Conservation (phyloP, 139 green algal genomes). For the Parachlorella kessleri region DNA sequence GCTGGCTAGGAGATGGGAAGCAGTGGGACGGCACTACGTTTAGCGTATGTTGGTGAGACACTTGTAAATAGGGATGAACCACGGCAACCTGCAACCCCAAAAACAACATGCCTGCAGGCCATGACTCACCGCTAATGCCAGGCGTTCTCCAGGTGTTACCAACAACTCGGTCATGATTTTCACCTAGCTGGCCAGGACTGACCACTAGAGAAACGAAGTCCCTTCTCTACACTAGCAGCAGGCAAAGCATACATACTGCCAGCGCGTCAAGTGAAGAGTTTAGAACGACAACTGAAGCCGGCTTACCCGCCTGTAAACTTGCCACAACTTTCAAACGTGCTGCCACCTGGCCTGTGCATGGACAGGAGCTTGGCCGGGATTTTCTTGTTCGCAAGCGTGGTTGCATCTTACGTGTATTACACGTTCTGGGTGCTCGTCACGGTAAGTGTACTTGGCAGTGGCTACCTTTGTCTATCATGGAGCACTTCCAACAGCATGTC, state of each 20-base stretch:
- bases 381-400: slow-evolving; percentile 1
- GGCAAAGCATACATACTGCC: too few species aligned
- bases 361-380: background rate
- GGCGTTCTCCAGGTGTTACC: slow-evolving; percentile 21
- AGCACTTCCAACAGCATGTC: background rate
- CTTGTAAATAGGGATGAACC: background rate
- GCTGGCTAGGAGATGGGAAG: background rate
- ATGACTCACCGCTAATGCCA: slow-evolving; percentile 30
- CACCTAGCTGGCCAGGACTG: too few species aligned
- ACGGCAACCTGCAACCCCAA: background rate
- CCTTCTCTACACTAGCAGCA: too few species aligned
- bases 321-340: too few species aligned
- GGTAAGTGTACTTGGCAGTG: slow-evolving; percentile 19
- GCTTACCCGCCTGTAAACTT: too few species aligned
- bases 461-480: background rate
- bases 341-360: slow-evolving; percentile 13
- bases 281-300: too few species aligned
- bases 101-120: background rate
- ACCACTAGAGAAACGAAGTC: too few species aligned
- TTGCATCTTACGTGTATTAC: slow-evolving; percentile 44
- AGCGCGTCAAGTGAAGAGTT: too few species aligned
- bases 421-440: slow-evolving; percentile 58
- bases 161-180: too few species aligned
- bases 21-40: background rate
- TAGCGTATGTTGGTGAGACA: background rate